Base-by-base conservation (phyloP, 75 land plant species). In the Picea sitchensis region DNA sequence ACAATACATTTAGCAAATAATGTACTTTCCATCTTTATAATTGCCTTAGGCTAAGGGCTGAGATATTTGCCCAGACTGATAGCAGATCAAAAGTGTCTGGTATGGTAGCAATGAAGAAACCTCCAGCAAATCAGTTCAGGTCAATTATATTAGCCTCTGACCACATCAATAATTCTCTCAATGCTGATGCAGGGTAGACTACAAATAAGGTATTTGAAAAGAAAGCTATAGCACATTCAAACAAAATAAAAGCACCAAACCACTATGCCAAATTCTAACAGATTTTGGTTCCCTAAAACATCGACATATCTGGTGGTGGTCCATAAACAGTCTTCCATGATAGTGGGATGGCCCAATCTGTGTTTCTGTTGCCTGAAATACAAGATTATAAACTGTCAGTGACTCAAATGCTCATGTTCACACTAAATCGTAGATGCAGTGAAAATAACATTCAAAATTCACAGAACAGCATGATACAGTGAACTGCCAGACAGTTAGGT, bases 281-380 rank as follows among this genome's bases (percentile, higher is more conserved):
- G 17, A 65, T 30, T 3, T 14, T 5, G 36, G 41, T 65, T 65
- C 67, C 80, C 84, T 90, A 92, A 78, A 90, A 96, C 41, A 97
- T 80, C 20, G 91, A 81, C 75, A 86, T 74, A 80, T 97, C 99
- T 32, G 99, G 95, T 20, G 98, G 95, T 32, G 98, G 98, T n/a
- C 99, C 99, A 81, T 97, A 97, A 6, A 97, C 90, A 57, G 91
- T 80, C 71, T 81, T 84, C 99, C 99, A 97, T 23, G 99, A 97
- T 31, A 88, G 82, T 36, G 99, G 99, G 63, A 93, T 81, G 14
- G 67, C 57, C 98, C 99, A 94, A 31, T 58, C 61, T 17, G 72
- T 1, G 14, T 56, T 86, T 58, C 78, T 79, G 32, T 89, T 65
- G 61, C 91, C 96, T 90, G 83, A 80, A 87, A 20, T 61, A 62